phyloP scores from a whole-genome alignment of 768 basidiomycete species.

The Agaricus blazei region DNA sequence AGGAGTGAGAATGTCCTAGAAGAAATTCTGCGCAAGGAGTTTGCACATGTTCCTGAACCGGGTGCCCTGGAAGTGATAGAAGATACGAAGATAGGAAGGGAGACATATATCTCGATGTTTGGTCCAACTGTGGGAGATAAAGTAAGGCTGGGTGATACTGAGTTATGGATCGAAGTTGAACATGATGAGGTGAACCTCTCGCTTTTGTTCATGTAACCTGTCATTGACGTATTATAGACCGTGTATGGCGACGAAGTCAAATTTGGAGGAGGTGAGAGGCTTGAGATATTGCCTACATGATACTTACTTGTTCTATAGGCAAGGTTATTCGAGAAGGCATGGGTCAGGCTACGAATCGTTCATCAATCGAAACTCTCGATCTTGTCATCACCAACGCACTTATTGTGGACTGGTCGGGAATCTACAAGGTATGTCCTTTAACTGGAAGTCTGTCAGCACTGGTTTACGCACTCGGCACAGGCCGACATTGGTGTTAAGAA shows the following conservation, averaged over 20 bases:
- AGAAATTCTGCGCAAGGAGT: constrained; percentile 53
- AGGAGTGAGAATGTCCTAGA: constrained; percentile 43
- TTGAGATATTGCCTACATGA: not conserved
- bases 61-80: constrained; percentile 44
- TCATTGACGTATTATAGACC: constrained; percentile 39
- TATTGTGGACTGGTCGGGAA: constrained; percentile 92
- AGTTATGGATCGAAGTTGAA: constrained; percentile 91
- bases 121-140: constrained; percentile 92
- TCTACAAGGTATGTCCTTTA: constrained; percentile 70
- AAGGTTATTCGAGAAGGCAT: constrained; percentile 96
- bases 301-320: constrained; percentile 36
- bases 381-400: constrained; percentile 94
- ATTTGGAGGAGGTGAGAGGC: constrained; percentile 80
- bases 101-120: constrained; percentile 88
- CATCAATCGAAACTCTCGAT: constrained; percentile 69
- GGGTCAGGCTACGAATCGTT: constrained; percentile 82
- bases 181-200: constrained; percentile 56
- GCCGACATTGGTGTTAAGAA: constrained; percentile 92
- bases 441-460: not conserved
- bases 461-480: constrained; percentile 31
- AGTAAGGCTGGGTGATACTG: constrained; percentile 83
- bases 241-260: constrained; percentile 96
- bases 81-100: constrained; percentile 57
- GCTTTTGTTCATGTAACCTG: not conserved
- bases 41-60: constrained; percentile 67